phyloP scores from a whole-genome alignment of 2,329 filamentous ascomycete species.

The Epichloe typhina region DNA sequence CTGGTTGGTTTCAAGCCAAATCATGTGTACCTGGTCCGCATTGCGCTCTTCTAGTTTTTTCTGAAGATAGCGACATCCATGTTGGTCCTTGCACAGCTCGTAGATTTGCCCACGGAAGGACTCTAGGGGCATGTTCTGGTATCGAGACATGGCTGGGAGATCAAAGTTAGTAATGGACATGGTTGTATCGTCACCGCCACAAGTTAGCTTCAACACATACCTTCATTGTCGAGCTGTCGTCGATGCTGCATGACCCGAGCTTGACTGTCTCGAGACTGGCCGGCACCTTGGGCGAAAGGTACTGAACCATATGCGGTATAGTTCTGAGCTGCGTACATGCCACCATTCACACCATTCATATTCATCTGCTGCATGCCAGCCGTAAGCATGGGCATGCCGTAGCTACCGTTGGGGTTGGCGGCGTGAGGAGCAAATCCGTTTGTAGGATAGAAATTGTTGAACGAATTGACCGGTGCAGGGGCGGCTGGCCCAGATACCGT shows the following conservation, averaged over 20 bases:
- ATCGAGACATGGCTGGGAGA: constrained; percentile 55
- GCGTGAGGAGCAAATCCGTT: constrained; percentile 18
- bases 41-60: constrained; percentile 91
- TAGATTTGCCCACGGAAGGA: constrained; percentile 75
- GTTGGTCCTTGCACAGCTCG: constrained; percentile 89
- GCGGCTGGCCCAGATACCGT: constrained; percentile 14
- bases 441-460: constrained; percentile 20
- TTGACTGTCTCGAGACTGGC: constrained; percentile 58
- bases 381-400: constrained; percentile 38
- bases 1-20: constrained; percentile 85
- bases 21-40: constrained; percentile 74
- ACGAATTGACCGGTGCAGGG: constrained; percentile 14
- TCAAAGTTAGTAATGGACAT: constrained; percentile 15
- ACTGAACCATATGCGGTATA: constrained; percentile 43
- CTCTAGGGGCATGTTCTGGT: constrained; percentile 71
- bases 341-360: constrained; percentile 31
- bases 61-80: constrained; percentile 92
- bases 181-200: not conserved
- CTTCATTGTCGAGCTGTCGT: constrained; percentile 61
- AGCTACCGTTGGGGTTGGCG: constrained; percentile 9
- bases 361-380: constrained; percentile 57
- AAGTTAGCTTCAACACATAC: constrained; percentile 24
- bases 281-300: constrained; percentile 31
- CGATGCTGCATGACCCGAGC: constrained; percentile 63
- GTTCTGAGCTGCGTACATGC: constrained; percentile 41